A percentile compares a stretch with the other conserved stretches of the same genome.
Evolutionary conservation across 768 basidiomycete genomes (phyloP).

Genomic region (Glaciozyma antarctica): DNA sequence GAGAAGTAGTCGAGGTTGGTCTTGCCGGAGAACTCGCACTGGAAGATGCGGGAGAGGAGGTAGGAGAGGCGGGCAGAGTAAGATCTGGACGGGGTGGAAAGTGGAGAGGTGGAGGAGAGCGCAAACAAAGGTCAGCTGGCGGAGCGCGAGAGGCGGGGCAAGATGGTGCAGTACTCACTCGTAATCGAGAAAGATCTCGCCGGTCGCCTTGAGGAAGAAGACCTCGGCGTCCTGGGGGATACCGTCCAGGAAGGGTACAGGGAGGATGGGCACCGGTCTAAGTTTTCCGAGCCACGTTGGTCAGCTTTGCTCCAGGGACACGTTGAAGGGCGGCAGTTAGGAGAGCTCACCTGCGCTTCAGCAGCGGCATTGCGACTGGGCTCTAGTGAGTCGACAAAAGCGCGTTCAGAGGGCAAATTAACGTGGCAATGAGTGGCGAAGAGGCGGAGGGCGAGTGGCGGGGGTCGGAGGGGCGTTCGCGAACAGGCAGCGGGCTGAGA

Average conservation of each 20-base stretch:
- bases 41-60: constrained; percentile 86
- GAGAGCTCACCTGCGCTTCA: background rate
- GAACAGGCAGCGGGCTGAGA: background rate
- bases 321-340: no score
- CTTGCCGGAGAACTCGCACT: constrained; percentile 95
- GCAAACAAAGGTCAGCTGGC: background rate
- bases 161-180: constrained; percentile 53
- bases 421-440: background rate
- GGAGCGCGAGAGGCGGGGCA: background rate
- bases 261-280: constrained; percentile 34
- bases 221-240: constrained; percentile 47
- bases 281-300: no score
- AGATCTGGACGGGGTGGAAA: constrained; percentile 43
- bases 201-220: constrained; percentile 86
- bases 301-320: no score
- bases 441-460: background rate
- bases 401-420: background rate
- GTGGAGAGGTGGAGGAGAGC: constrained; percentile 2
- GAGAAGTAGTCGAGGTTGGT: constrained; percentile 88
- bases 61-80: constrained; percentile 90
- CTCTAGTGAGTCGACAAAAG: background rate
- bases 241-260: constrained; percentile 34
- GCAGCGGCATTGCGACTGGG: background rate
- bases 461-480: background rate
- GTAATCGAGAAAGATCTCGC: constrained; percentile 93